Evolutionary conservation across 305 asterid species (phyloP), one percentile per base, ranked within the genome.

Genomic region (Fraxinus sp.): DNA sequence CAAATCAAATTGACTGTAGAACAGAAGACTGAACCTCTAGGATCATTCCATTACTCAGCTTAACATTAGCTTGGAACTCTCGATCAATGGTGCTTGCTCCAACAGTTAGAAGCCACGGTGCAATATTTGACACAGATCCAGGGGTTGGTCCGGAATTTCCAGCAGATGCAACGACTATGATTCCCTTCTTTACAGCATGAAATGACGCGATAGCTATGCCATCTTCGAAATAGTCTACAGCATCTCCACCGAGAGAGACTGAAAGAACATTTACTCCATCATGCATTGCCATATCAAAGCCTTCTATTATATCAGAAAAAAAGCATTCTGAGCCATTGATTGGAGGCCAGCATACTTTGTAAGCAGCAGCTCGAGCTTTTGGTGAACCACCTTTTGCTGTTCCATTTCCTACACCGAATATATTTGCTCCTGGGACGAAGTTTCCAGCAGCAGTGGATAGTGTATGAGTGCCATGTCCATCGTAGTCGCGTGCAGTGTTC

Each of bases 221-320:
- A 32, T 75, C 80, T 6, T 74, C 73, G 16, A 62, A 81, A 41
- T 71, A 85, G 33, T 76, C 78, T n/a, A 18, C 49, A 57, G 78
- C 13, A 0, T 13, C 30, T 22, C 80, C 78, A 8, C 86, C 84
- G 14, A 85, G 74, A 2, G 88, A 85, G 36, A 70, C 26, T 0
- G 86, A 85, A 26, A 85, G 30, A 46, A 85, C 84, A 4, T 85
- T 81, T 11, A 85, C 86, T 4, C 88, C 88, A 22, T 85, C 88
- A 18, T 82, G 71, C 24, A 85, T 85, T 44, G 88, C 88, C 22
- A 22, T 74, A 73, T 85, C 88, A 77, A 85, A 85, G 14, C 78
- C 88, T 80, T 79, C 37, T 4, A 85, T 36, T 11, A 85, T 85
- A 76, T 85, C 88, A 5, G 88, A 78, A 0, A 79, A 82, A 33